A percentile compares a stretch with the other conserved stretches of the same genome.
Conservation (phyloP, 345 rosid genomes). For the Brassica nigra region DNA sequence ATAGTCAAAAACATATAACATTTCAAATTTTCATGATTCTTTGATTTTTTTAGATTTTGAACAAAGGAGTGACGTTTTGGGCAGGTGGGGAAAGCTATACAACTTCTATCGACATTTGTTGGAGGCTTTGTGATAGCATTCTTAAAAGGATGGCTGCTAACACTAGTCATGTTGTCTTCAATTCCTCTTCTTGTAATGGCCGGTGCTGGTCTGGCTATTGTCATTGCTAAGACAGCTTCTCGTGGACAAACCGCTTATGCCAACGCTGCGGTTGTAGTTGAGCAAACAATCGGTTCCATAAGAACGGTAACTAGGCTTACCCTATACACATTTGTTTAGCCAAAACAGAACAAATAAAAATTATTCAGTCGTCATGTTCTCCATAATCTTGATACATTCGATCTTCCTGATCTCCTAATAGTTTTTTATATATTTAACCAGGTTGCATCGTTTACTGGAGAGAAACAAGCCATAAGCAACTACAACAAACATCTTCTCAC, state of each 20-base stretch:
- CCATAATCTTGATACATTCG: not conserved
- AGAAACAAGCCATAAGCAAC: slow-evolving; percentile 22
- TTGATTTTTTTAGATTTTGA: not conserved
- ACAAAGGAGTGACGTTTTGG: not conserved
- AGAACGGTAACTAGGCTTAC: slow-evolving; percentile 21
- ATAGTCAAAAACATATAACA: not conserved
- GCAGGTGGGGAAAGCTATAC: slow-evolving; percentile 25
- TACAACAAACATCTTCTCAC: slow-evolving; percentile 6
- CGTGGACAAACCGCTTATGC: slow-evolving; percentile 15
- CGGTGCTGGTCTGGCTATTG: slow-evolving; percentile 5
- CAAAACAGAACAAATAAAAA: not conserved
- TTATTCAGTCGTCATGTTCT: not conserved
- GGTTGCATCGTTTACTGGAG: slow-evolving; percentile 30
- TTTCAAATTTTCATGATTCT: not conserved
- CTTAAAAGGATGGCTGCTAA: slow-evolving; percentile 12
- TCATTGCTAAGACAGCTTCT: not conserved
- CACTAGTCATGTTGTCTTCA: not conserved
- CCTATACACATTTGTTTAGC: not conserved
- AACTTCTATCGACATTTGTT: slow-evolving; percentile 19
- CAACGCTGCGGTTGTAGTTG: slow-evolving; percentile 26
- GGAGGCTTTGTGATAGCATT: slow-evolving; percentile 27
- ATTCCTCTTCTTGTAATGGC: slow-evolving; percentile 17
- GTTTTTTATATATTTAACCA: not conserved
- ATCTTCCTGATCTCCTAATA: not conserved
- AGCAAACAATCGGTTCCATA: slow-evolving; percentile 6